A percentile compares a stretch with the other conserved stretches of the same genome.
Conservation (phyloP, 1,284 basidiomycete species). For the Puccinia novopanici region DNA sequence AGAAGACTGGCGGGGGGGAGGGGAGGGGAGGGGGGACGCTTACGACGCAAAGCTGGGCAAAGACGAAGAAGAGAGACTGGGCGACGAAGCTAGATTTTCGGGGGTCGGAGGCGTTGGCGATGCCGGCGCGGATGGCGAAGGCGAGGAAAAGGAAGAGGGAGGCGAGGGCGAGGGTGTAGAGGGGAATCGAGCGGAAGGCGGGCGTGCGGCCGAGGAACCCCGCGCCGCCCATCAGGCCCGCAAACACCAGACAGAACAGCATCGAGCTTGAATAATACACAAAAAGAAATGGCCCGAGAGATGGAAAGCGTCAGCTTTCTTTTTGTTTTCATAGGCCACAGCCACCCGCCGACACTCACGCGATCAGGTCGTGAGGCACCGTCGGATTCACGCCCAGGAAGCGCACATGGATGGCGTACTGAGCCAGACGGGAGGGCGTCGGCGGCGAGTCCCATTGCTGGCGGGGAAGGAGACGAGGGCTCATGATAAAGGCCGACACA, state of each 20-base stretch:
- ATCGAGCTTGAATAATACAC: slow-evolving; percentile 32
- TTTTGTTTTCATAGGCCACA: not conserved
- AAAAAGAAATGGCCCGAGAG: no score
- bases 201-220: slow-evolving; percentile 16
- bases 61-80: slow-evolving; percentile 36
- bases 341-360: not conserved
- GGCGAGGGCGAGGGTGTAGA: slow-evolving; percentile 24
- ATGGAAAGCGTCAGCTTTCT: not conserved
- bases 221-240: not conserved
- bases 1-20: no score
- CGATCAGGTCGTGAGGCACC: slow-evolving; percentile 44
- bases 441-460: slow-evolving; percentile 20
- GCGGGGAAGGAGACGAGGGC: not conserved
- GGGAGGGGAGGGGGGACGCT: not conserved
- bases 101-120: slow-evolving; percentile 15
- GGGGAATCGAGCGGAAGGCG: slow-evolving; percentile 11
- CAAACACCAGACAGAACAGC: slow-evolving; percentile 44
- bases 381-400: slow-evolving; percentile 43
- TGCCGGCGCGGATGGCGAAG: slow-evolving; percentile 44
- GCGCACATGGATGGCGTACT: slow-evolving; percentile 22
- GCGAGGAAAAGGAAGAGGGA: slow-evolving; percentile 32
- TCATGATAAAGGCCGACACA: no score
- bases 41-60: slow-evolving; percentile 36
- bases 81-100: slow-evolving; percentile 34
- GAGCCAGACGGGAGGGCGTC: not conserved